phyloP scores from a whole-genome alignment of 495 filamentous ascomycete species.

The Penicillium cosmopolitanum region DNA sequence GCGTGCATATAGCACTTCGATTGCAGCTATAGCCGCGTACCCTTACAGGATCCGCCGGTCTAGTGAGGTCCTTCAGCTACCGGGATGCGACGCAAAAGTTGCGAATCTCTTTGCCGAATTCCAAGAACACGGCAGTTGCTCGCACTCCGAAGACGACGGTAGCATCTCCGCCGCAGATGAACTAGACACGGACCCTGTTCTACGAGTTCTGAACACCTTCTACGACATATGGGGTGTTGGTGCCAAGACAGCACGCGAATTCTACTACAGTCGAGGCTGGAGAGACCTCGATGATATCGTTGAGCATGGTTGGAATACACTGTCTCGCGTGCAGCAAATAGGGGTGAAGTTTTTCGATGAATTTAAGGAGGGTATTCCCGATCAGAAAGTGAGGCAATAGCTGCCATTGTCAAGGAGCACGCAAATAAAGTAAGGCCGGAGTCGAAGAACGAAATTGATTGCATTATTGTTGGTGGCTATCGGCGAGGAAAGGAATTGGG shows the following conservation, averaged over 20 bases:
- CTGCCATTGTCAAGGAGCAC: conserved; percentile 59
- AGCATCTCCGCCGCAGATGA: conserved; percentile 64
- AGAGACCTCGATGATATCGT: conserved; percentile 80
- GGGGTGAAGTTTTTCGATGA: conserved; percentile 97
- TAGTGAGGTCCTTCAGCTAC: conserved; percentile 69
- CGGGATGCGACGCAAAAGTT: conserved; percentile 82
- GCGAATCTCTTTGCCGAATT: conserved; percentile 80
- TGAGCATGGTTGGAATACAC: conserved; percentile 74
- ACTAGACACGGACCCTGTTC: conserved; percentile 63
- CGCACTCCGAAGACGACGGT: conserved; percentile 46
- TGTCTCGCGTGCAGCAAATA: conserved; percentile 86
- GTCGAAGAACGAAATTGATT: conserved; percentile 57
- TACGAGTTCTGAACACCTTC: conserved; percentile 69
- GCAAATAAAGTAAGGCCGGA: conserved; percentile 55
- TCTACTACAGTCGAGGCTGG: conserved; percentile 80
- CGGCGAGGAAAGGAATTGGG: conserved; percentile 74
- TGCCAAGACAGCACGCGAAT: conserved; percentile 79
- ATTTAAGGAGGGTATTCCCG: conserved; percentile 70
- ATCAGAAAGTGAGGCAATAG: conserved; percentile 73
- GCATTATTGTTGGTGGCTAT: conserved; percentile 82
- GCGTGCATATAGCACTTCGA: conserved; percentile 85
- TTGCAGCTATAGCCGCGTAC: conserved; percentile 83
- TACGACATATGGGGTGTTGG: conserved; percentile 89
- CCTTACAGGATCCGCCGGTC: conserved; percentile 60
- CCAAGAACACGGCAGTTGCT: conserved; percentile 40